phyloP scores from a whole-genome alignment of 805 yeast genomes.

The Candida cerambycidarum region DNA sequence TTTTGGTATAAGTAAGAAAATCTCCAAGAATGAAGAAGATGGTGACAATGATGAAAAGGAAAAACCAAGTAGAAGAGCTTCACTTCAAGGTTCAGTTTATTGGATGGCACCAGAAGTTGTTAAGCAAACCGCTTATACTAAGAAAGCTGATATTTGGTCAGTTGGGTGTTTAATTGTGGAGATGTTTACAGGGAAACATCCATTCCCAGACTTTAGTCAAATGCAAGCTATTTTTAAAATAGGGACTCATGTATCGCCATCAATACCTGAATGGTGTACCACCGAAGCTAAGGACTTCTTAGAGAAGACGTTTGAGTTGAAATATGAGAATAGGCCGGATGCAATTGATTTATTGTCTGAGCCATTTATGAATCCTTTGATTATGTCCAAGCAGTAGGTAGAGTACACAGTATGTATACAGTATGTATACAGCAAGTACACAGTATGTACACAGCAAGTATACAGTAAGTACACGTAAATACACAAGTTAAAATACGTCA shows the following conservation, averaged over 20 bases:
- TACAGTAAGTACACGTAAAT: too few relatives aligned
- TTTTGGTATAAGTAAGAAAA: conserved; percentile 70
- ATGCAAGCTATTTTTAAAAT: conserved; percentile 97
- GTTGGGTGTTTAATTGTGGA: conserved; percentile 92
- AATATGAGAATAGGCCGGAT: conserved; percentile 69
- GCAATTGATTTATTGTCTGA: conserved; percentile 70
- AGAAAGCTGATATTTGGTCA: conserved; percentile 96
- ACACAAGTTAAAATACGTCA: too few relatives aligned
- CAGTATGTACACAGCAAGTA: too few relatives aligned
- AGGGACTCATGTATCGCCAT: conserved; percentile 83
- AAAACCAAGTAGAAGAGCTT: conserved; percentile 57
- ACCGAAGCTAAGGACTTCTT: conserved; percentile 68
- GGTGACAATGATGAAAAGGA: conserved; percentile 14
- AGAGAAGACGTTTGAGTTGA: conserved; percentile 66
- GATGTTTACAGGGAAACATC: conserved; percentile 95
- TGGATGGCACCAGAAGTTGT: conserved; percentile 99
- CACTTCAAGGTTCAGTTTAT: conserved; percentile 88
- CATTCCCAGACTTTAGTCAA: conserved; percentile 91
- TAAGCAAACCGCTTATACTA: conserved; percentile 85
- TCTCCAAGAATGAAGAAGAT: conserved; percentile 16
- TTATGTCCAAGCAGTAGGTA: conserved; percentile 36
- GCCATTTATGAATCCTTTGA: conserved; percentile 53
- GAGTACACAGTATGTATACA: too few relatives aligned
- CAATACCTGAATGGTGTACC: conserved; percentile 72
- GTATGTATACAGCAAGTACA: too few relatives aligned